Evolutionary conservation across 2,329 filamentous ascomycete genomes (phyloP).

Genomic region (Fusarium irregulare): DNA sequence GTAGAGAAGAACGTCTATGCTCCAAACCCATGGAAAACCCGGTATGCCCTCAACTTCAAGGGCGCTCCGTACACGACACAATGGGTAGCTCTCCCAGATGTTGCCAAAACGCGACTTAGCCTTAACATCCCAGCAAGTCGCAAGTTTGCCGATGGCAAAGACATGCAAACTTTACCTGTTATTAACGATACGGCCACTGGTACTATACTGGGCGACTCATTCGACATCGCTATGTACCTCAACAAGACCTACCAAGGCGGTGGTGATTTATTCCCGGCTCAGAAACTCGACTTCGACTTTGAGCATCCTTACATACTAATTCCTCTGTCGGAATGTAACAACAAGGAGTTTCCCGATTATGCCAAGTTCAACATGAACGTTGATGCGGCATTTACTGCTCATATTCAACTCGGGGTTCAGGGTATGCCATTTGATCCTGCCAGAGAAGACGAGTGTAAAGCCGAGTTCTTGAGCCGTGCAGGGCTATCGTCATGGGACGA

Average conservation of each 20-base stretch:
- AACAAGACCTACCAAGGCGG: slow-evolving; percentile 63
- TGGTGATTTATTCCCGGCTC: slow-evolving; percentile 61
- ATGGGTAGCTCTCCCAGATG: slow-evolving; percentile 66
- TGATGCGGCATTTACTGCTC: slow-evolving; percentile 64
- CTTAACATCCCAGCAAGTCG: slow-evolving; percentile 63
- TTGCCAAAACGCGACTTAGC: slow-evolving; percentile 58
- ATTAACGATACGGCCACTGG: slow-evolving; percentile 59
- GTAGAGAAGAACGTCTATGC: slow-evolving; percentile 40
- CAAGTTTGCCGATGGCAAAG: slow-evolving; percentile 65
- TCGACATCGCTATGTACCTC: slow-evolving; percentile 72
- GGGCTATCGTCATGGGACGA: slow-evolving; percentile 58
- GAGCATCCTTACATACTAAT: slow-evolving; percentile 12
- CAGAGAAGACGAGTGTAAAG: slow-evolving; percentile 57
- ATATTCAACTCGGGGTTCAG: slow-evolving; percentile 55
- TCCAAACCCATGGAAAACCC: slow-evolving; percentile 50
- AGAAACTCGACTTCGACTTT: slow-evolving; percentile 55
- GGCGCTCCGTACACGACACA: slow-evolving; percentile 48
- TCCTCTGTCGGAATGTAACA: slow-evolving; percentile 53
- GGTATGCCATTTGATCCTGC: slow-evolving; percentile 63
- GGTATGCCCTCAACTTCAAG: slow-evolving; percentile 58
- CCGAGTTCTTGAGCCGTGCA: slow-evolving; percentile 61
- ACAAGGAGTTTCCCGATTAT: slow-evolving; percentile 51
- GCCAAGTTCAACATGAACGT: slow-evolving; percentile 65
- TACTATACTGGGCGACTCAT: slow-evolving; percentile 67
- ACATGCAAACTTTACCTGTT: slow-evolving; percentile 71